Evolutionary conservation across 2,329 filamentous ascomycete genomes (phyloP), one percentile per base, ranked within the genome.

Genomic region (Scytalidium sp.): DNA sequence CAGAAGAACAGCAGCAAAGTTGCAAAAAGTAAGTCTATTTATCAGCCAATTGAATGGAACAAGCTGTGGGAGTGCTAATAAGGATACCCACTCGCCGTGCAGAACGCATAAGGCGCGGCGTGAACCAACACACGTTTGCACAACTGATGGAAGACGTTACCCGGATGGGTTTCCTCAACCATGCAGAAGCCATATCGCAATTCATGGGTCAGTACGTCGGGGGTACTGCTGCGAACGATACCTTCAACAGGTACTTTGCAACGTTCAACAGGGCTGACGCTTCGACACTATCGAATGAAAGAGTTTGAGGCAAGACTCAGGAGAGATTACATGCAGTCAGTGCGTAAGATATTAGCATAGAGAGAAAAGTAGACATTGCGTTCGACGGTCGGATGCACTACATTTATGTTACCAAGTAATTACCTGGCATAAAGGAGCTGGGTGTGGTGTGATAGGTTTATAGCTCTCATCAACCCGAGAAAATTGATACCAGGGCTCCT

Each of bases 21-120:
- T 13, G 57, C 60, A 54, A 62, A 60, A 45, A 63, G 62, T 63
- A 39, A 50, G 58, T n/a, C n/a, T n/a, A n/a, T n/a, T 36, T n/a
- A 6, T 36, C 13, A 15, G 32, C 13, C 13, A 29, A 8, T 29
- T 13, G 25, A 15, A n/a, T 4, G 17, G 17, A 36, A 36, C 15
- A 36, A 10, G 11, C 48, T n/a, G 29, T 20, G 6, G 20, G 3
- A 17, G 15, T 5, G 41, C 19, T 43, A 22, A 25, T 19, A 7
- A 41, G 8, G 10, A 7, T 8, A 19, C n/a, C n/a, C 10, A 8
- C 17, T 43, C 10, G 8, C 17, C 15, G 19, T 13, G 5, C n/a
- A 64, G 62, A 60, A 44, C 57, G 57, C 10, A 55, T 62, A 22
- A 53, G 55, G 9, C 60, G 61, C 13, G 61, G 60, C 9, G 50